Evolutionary conservation across 768 basidiomycete species (phyloP), one percentile per base, ranked within the genome.

Genomic region (Hypholoma fasciculare): DNA sequence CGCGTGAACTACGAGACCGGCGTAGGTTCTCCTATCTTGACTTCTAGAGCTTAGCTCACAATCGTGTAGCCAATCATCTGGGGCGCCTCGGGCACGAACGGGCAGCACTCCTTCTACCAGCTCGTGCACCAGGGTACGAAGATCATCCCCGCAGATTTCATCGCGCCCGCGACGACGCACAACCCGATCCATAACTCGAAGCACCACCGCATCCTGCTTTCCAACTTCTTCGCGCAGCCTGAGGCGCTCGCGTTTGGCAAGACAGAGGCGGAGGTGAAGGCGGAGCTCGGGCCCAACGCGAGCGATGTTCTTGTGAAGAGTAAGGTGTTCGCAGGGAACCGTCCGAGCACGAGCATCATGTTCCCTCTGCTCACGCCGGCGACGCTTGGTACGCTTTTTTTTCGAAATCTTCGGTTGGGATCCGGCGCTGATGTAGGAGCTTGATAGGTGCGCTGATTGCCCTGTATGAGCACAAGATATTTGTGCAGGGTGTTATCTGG

Each of bases 71-170:
- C 97, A 13, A 98, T 99, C 77, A 92, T 98, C 73, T 99, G 97
- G 97, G 97, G 96, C 64, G 96, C 96, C 9, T 89, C 93, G 0
- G 97, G 96, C 43, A 98, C 97, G 39, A 98, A 98, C 74, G 97
- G 96, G 57, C 96, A 98, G 73, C 97, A 99, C 78, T 98, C 97
- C 8, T 98, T 99, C 85, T 99, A 99, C 79, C 96, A 98, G 75
- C 90, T 98, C 62, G 81, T 96, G 19, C 94, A 96, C 76, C 94
- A 95, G 72, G 94, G 94, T 51, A 96, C 94, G 40, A 96, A 94
- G 78, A 71, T 96, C 61, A 89, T 96, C 65, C 94, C 94, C 1
- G 84, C 90, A 48, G 94, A 97, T 72, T 96, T 96, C 81, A 79
- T 97, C 63, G 94, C 94, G 2, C 93, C 94, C 17, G 84, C 92